Base-by-base conservation (phyloP, 1,139 yeast species). In the Casaregolazyma lundiana region DNA sequence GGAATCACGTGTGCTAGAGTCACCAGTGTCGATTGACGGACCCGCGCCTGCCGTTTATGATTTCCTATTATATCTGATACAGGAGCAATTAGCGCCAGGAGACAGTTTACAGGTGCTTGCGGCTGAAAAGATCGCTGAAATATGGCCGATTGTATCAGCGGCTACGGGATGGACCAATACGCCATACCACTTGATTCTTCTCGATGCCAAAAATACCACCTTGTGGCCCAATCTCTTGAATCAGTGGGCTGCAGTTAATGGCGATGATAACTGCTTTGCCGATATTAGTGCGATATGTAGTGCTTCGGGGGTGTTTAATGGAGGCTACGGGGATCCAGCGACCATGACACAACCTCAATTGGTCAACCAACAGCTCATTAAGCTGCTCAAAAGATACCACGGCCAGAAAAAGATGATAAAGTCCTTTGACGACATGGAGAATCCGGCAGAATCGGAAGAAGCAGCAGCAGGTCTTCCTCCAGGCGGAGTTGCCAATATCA, bases 401-500 rank as follows among this genome's bases (percentile, higher is more conserved):
- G 24, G 32, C 24, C 32, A 40, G 20, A 24, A 26, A 15, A 21
- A 26, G 20, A 21, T 35, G 19, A 15, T 34, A 9, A 11, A 15
- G n/a, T 24, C 43, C 11, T n/a, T 16, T 17, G 38, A 37, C 18
- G 30, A 30, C 22, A 38, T 21, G 6, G 21, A 29, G 13, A 43
- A 35, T 13, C 30, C 43, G 4, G 15, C 43, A 13, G 36, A 40
- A 30, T 35, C 43, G 7, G 43, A 40, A 20, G 45, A 42, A 26
- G 36, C 18, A 8, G 11, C 36, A 9, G 45, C 45, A 4, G 45
- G 45, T 8, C 34, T 44, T 16, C 43, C 47, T 6, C 32, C 47
- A 5, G 37, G 37, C 39, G 45, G 45, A 15, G 34, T 43, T 16
- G 45, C 43, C 18, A 41, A 41, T 15, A 36, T 49, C 24, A 41